These are phyloP conservation scores for Friedmanniomyces endolithicus DNA, from an alignment of 495 filamentous ascomycete species.

Conservation along the genomic window DNA sequence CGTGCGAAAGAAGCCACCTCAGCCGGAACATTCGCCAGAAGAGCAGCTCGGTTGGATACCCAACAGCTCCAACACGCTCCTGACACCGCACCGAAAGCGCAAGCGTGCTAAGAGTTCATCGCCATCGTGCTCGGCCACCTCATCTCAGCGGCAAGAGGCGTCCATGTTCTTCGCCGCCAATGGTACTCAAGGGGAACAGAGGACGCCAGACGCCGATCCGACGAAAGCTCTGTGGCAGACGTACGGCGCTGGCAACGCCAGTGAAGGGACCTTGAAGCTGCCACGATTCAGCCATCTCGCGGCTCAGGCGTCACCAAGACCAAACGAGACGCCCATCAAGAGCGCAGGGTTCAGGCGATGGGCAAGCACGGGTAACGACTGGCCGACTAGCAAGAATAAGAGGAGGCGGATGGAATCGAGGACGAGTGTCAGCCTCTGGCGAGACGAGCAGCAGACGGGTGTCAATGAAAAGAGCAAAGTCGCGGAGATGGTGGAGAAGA, in stretches of 20 bases:
- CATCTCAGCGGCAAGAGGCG: conserved; percentile 48
- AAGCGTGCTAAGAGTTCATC: conserved; percentile 78
- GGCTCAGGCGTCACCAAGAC: conserved; percentile 28
- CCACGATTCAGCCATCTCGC: conserved; percentile 27
- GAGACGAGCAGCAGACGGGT: not conserved
- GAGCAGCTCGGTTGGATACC: conserved; percentile 62
- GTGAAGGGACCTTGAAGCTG: conserved; percentile 17
- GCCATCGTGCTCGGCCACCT: conserved; percentile 38
- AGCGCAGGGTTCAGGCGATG: conserved; percentile 29
- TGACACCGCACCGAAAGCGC: conserved; percentile 38
- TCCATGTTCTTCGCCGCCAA: conserved; percentile 32
- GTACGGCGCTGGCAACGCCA: conserved; percentile 35
- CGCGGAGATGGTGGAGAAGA: conserved; percentile 50
- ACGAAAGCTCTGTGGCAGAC: conserved; percentile 78
- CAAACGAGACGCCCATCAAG: conserved; percentile 20
- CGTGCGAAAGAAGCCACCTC: conserved; percentile 31
- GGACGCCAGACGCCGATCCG: conserved; percentile 71
- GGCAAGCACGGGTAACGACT: conserved; percentile 58
- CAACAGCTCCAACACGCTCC: conserved; percentile 38
- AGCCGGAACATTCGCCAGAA: conserved; percentile 48
- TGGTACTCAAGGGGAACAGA: conserved; percentile 42
- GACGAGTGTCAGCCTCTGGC: conserved; percentile 31
- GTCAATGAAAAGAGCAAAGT: conserved; percentile 40
- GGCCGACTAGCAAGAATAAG: conserved; percentile 41
- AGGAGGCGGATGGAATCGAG: conserved; percentile 41